Evolutionary conservation across 164 flowering plant genomes (phyloP).

Genomic region (Umbellularia californica): DNA sequence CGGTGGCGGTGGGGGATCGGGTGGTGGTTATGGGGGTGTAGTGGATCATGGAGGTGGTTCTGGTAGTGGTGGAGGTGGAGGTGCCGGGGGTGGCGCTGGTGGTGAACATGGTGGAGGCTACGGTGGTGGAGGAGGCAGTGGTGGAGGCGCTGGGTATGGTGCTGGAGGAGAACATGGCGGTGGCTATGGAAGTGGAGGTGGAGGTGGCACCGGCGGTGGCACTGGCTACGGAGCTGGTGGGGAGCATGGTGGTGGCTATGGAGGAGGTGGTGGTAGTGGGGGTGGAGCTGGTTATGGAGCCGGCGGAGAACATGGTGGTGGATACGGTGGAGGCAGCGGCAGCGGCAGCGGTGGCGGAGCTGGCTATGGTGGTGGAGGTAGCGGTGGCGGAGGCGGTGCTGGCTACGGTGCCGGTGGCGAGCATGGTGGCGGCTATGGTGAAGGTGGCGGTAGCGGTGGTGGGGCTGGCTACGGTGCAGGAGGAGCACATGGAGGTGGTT

Average conservation of each 20-base stretch:
- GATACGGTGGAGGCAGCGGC: constrained; percentile 15
- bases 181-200: neutral
- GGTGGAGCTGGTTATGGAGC: constrained; percentile 17
- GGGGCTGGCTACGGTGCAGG: constrained; percentile 23
- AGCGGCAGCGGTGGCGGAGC: constrained; percentile 9
- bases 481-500: constrained; percentile 18
- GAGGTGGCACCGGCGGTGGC: constrained; percentile 13
- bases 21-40: constrained; percentile 3
- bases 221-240: constrained; percentile 17
- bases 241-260: constrained; percentile 17
- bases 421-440: constrained; percentile 5
- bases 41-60: constrained; percentile 4
- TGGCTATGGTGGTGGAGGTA: constrained; percentile 22
- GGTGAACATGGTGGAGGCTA: constrained; percentile 11
- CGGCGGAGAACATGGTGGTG: constrained; percentile 10
- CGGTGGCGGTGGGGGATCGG: neutral
- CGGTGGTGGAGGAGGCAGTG: constrained; percentile 16
- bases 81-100: constrained; percentile 2
- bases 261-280: constrained; percentile 32
- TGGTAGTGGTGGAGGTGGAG: constrained; percentile 1
- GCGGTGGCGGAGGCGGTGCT: constrained; percentile 3
- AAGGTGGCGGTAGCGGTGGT: constrained; percentile 1
- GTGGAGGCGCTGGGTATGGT: constrained; percentile 10
- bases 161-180: neutral
- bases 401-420: constrained; percentile 2